These are phyloP conservation scores for Lachnellula occidentalis DNA, from an alignment of 2,329 filamentous ascomycete species.

Conservation along the genomic window DNA sequence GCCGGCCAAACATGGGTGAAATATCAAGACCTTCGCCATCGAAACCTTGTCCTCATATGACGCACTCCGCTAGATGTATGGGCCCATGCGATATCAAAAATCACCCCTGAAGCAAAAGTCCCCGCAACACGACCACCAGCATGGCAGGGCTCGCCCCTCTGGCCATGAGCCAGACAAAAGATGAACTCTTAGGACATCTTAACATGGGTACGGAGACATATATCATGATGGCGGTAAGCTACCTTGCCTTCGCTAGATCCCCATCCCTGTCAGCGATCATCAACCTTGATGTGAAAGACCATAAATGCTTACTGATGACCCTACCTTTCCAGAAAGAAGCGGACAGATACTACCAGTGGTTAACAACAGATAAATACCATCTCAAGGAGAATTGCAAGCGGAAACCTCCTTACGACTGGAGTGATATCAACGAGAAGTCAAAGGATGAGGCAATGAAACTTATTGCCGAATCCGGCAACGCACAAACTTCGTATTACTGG, in stretches of 20 bases:
- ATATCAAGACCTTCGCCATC: neutral
- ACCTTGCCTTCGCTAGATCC: neutral
- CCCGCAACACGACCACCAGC: constrained; percentile 1
- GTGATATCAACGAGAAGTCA: constrained; percentile 28
- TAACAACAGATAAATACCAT: constrained; percentile 26
- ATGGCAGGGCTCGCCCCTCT: constrained; percentile 21
- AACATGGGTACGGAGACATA: constrained; percentile 25
- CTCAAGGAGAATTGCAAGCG: constrained; percentile 29
- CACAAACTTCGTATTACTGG: constrained; percentile 27
- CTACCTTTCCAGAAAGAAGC: constrained; percentile 27
- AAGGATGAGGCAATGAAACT: constrained; percentile 28
- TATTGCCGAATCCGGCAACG: constrained; percentile 21
- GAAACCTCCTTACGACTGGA: constrained; percentile 31
- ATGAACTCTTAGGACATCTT: constrained; percentile 27
- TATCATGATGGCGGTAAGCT: constrained; percentile 29
- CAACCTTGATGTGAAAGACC: neutral
- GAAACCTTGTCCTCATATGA: neutral
- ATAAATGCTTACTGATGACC: constrained; percentile 21
- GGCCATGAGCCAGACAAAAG: constrained; percentile 30
- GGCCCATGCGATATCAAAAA: constrained; percentile 7
- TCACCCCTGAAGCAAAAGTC: neutral
- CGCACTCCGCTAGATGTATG: constrained; percentile 1
- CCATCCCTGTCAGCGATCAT: neutral
- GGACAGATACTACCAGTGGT: constrained; percentile 27
- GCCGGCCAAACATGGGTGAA: neutral